A percentile compares a stretch with the other conserved stretches of the same genome.
Conservation (phyloP, 1,284 basidiomycete genomes). For the Takashimella koratensis region DNA sequence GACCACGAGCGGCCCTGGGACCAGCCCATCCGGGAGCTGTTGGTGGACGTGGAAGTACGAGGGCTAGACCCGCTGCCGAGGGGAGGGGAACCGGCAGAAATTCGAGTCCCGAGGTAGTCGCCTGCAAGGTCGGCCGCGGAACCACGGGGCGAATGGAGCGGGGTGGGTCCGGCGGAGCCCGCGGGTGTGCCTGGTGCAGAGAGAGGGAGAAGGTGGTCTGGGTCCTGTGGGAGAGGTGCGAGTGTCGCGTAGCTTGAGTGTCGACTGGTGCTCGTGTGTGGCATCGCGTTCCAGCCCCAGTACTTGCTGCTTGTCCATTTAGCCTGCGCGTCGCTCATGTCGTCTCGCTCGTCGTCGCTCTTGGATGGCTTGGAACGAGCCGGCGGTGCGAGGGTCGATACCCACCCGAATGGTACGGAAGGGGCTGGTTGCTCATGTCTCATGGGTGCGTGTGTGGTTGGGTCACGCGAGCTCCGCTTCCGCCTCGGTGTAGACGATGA, state of each 20-base stretch:
- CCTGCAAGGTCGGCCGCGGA: not conserved
- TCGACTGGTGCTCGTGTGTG: not conserved
- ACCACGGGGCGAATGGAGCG: not conserved
- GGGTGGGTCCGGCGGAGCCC: constrained; percentile 3
- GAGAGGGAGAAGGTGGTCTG: constrained; percentile 30
- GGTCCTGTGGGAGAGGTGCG: constrained; percentile 23
- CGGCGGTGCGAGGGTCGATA: not conserved
- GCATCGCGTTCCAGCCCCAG: not conserved
- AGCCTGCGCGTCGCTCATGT: not conserved
- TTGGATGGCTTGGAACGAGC: not conserved
- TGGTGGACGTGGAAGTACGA: constrained; percentile 2
- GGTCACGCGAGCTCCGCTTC: not conserved
- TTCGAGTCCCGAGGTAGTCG: not conserved
- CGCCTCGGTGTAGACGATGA: not conserved
- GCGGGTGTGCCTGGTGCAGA: constrained; percentile 21
- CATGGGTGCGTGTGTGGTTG: not conserved
- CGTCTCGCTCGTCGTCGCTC: constrained; percentile 5
- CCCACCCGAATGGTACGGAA: not conserved
- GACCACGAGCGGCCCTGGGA: not conserved
- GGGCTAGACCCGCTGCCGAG: not conserved
- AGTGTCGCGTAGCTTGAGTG: not conserved
- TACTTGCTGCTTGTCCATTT: not conserved
- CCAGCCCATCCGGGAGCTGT: not conserved
- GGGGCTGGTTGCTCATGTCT: not conserved
- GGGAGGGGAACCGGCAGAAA: not conserved